Base-by-base conservation (phyloP, 2,329 filamentous ascomycete genomes). In the Myrmaecium sp. region DNA sequence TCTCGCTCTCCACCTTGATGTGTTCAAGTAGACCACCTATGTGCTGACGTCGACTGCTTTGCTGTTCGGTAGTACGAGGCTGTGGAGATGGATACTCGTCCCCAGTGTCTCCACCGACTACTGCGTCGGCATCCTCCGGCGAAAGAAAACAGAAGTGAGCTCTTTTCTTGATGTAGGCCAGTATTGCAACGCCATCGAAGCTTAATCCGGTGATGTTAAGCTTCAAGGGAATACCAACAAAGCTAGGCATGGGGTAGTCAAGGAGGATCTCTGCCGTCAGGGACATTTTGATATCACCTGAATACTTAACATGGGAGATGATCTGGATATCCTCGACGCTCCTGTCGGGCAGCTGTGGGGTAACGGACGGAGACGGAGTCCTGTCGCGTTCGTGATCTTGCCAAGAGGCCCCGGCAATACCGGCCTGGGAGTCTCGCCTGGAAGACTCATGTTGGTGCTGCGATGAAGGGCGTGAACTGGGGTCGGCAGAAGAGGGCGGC, bases 231-330 rank as follows among this genome's bases (percentile, higher is more conserved):
- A 98, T 86, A 8, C 84, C 83, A 3, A 95, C 86, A 44, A 98
- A 98, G 57, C 81, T 92, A 21, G 84, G 84, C 81, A 95, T 95
- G 1, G 89, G 89, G 49, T 98, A 98, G 53, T 98, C 89, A 17
- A 98, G 72, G 17, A 95, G 62, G 21, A 98, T 93, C 53, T 95
- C 84, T 1, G 89, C 84, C 14, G 89, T 95, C 26, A 98, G 62
- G 33, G 83, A 81, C 30, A 98, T 66, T 37, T 74, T 74, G 31
- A 98, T 66, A 44, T 94, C 78, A 17, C 89, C 89, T 3, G 75
- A 69, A 52, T 98, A 98, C 30, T 73, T 74, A 33, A 92, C 84
- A 37, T 84, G 76, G 43, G 91, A 86, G 5, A 95, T 78, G 25
- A 92, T 78, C 50, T 98, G 89, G 28, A 94, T 64, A 44, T 98